Evolutionary conservation across 768 basidiomycete species (phyloP).

Genomic region (Russula griseocarnosa): DNA sequence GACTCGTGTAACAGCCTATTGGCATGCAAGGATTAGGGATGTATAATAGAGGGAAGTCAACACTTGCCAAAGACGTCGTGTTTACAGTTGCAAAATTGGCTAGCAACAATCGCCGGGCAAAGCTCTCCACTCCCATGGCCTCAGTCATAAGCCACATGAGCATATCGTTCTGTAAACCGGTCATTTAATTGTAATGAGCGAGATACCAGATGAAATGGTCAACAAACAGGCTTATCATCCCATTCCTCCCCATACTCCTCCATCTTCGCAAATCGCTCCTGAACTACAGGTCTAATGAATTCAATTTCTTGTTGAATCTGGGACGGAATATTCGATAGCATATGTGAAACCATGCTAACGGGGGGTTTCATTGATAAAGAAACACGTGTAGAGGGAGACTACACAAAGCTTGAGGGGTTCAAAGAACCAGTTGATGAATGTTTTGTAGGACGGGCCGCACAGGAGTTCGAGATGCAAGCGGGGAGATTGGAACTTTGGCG

Average conservation of each 20-base stretch:
- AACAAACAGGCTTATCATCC: slow-evolving; percentile 7
- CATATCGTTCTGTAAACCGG: too few species aligned
- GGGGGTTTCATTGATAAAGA: background rate
- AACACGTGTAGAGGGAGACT: background rate
- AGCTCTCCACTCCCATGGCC: too few species aligned
- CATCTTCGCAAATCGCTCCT: slow-evolving; percentile 10
- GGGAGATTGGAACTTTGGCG: too few species aligned
- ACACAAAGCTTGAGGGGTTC: slow-evolving; percentile 43
- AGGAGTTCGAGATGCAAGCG: too few species aligned
- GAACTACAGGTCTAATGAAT: slow-evolving; percentile 5
- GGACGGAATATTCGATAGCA: background rate
- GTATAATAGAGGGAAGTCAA: too few species aligned
- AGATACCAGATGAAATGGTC: background rate
- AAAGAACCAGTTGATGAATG: slow-evolving; percentile 43
- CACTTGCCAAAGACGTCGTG: too few species aligned
- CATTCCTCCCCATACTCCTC: background rate
- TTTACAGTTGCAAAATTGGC: too few species aligned
- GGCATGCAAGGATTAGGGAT: too few species aligned
- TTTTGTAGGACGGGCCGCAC: too few species aligned
- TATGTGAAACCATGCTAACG: background rate
- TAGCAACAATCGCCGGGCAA: too few species aligned
- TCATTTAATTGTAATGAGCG: background rate
- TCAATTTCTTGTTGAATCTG: background rate
- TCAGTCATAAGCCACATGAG: too few species aligned
- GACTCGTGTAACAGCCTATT: too few species aligned